Percentiles rank a stretch among this genome's conserved stretches.
Evolutionary conservation across 176 grass and related monocot species (phyloP).

Genomic region (Oryza officinalis): DNA sequence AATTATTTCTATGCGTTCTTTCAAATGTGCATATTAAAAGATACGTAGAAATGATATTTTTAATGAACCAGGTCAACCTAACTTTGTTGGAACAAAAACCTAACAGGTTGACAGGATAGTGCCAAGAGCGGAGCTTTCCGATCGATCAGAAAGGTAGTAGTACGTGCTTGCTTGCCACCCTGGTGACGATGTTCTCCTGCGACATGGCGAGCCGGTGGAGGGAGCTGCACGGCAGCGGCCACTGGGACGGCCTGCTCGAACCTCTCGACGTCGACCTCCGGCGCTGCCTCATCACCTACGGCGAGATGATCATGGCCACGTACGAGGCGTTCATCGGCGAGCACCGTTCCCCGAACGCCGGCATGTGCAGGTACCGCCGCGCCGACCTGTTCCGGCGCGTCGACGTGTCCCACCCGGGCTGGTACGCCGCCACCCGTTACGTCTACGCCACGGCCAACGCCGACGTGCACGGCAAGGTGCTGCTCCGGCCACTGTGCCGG

Average conservation of each 20-base stretch:
- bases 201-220: slow-evolving; percentile 56
- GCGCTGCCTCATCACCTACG: slow-evolving; percentile 62
- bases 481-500: slow-evolving; percentile 49
- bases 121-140: not conserved
- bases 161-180: too few species aligned
- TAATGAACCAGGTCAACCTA: slow-evolving; percentile 5
- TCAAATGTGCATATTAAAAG: too few species aligned
- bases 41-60: too few species aligned
- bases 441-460: slow-evolving; percentile 75
- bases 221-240: slow-evolving; percentile 67
- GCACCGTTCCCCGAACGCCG: slow-evolving; percentile 57
- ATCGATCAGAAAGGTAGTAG: not conserved
- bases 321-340: slow-evolving; percentile 78
- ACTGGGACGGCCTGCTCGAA: slow-evolving; percentile 64
- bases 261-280: slow-evolving; percentile 68
- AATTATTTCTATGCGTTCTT: too few species aligned
- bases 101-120: slow-evolving; percentile 36
- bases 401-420: slow-evolving; percentile 43
- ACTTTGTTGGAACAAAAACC: not conserved
- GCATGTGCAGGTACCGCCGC: slow-evolving; percentile 57
- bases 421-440: slow-evolving; percentile 62
- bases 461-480: slow-evolving; percentile 49
- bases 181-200: slow-evolving; percentile 19
- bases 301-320: slow-evolving; percentile 64
- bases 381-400: slow-evolving; percentile 56